Percentiles rank a stretch among this genome's conserved stretches.
phyloP scores from a whole-genome alignment of 2,329 filamentous ascomycete species.

The Arthrinium phaeospermum region DNA sequence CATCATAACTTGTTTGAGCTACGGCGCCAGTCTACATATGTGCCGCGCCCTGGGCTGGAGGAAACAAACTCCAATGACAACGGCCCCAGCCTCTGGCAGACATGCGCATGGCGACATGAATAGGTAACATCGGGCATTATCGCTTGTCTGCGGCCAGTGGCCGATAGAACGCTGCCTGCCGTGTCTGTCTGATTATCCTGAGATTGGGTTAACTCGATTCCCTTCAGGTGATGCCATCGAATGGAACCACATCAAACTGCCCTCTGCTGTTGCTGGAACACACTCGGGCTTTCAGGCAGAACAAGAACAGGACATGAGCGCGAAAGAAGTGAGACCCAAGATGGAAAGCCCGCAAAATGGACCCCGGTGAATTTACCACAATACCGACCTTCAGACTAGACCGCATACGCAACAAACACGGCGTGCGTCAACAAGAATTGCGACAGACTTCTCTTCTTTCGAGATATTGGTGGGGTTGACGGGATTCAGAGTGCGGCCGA shows the following conservation, averaged over 20 bases:
- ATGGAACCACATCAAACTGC: constrained; percentile 11
- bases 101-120: background rate
- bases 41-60: background rate
- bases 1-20: background rate
- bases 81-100: background rate
- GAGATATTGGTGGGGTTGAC: background rate
- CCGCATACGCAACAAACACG: background rate
- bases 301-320: constrained; percentile 3
- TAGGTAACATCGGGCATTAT: constrained; percentile 10
- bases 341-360: background rate
- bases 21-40: background rate
- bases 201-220: constrained; percentile 9
- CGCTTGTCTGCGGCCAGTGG: background rate
- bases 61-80: background rate
- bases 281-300: background rate
- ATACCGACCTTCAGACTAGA: too few species aligned
- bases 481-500: background rate
- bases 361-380: background rate
- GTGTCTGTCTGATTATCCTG: constrained; percentile 6
- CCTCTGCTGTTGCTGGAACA: constrained; percentile 1
- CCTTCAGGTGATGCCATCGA: background rate
- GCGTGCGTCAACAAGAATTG: background rate
- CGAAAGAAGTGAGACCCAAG: background rate
- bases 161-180: background rate
- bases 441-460: background rate